Evolutionary conservation across 2,329 filamentous ascomycete species (phyloP).

Genomic region (Pseudogymnoascus sp.): DNA sequence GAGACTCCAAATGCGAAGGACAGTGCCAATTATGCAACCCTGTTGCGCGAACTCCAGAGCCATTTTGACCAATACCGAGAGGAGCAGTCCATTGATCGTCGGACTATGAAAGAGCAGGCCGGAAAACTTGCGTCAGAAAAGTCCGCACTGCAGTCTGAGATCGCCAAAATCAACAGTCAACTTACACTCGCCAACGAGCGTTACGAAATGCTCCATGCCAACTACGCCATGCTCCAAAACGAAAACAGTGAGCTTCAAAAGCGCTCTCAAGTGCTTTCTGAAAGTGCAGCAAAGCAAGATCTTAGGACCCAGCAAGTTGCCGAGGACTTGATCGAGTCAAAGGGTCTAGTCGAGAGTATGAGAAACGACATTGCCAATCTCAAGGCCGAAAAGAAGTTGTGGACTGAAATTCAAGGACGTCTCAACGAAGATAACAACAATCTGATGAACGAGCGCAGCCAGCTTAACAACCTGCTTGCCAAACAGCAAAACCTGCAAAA

Average conservation of each 20-base stretch:
- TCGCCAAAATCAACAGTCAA: slow-evolving; percentile 72
- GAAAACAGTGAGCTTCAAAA: slow-evolving; percentile 86
- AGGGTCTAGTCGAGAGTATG: slow-evolving; percentile 73
- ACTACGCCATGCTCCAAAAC: slow-evolving; percentile 72
- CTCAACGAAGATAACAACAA: slow-evolving; percentile 81
- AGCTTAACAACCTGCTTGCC: slow-evolving; percentile 73
- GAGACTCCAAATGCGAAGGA: slow-evolving; percentile 43
- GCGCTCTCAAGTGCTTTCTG: slow-evolving; percentile 66
- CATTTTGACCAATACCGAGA: slow-evolving; percentile 87
- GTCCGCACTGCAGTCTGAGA: slow-evolving; percentile 71
- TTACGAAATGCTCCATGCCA: slow-evolving; percentile 81
- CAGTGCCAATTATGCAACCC: slow-evolving; percentile 63
- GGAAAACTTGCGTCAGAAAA: slow-evolving; percentile 77
- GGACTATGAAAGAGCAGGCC: slow-evolving; percentile 75
- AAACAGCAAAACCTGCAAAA: slow-evolving; percentile 86
- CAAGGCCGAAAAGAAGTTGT: slow-evolving; percentile 89
- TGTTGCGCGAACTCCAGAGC: slow-evolving; percentile 78
- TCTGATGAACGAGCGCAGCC: slow-evolving; percentile 73
- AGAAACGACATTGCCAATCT: slow-evolving; percentile 86
- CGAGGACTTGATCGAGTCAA: slow-evolving; percentile 84
- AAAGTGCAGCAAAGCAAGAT: slow-evolving; percentile 83
- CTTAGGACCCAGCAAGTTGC: slow-evolving; percentile 83
- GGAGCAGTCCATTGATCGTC: slow-evolving; percentile 73
- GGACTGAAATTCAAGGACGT: slow-evolving; percentile 87
- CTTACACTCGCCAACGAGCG: slow-evolving; percentile 74